Evolutionary conservation across 306 rosid genomes (phyloP).

Genomic region (Erythrophleum fordii): DNA sequence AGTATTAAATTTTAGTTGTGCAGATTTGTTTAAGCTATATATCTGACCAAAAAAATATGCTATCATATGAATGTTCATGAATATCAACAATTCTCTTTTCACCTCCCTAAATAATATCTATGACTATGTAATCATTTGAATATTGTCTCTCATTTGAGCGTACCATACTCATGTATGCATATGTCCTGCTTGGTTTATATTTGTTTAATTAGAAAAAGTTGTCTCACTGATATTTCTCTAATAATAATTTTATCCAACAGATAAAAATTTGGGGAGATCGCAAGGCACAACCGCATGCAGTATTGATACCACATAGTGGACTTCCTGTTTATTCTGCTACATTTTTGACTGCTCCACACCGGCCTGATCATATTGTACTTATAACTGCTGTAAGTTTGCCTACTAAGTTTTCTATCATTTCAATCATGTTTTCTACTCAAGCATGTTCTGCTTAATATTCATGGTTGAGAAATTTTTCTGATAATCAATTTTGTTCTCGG

Average conservation of each 20-base stretch:
- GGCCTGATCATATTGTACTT: conserved; percentile 92
- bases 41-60: background rate
- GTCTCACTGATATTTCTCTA: conserved; percentile 16
- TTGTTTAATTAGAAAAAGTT: conserved; percentile 26
- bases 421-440: background rate
- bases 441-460: conserved; percentile 11
- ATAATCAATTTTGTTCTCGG: conserved; percentile 11
- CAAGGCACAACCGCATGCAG: conserved; percentile 75
- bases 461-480: background rate
- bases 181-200: conserved; percentile 19
- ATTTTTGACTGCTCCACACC: conserved; percentile 81
- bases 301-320: conserved; percentile 87
- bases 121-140: background rate
- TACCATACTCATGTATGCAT: conserved; percentile 21
- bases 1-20: too few relatives aligned
- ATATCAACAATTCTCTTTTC: background rate
- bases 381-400: conserved; percentile 77
- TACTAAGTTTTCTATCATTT: conserved; percentile 1
- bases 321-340: conserved; percentile 89
- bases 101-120: background rate
- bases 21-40: too few relatives aligned
- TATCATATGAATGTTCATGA: background rate
- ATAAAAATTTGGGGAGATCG: conserved; percentile 95
- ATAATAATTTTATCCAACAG: conserved; percentile 52
- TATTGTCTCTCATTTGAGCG: background rate